Base-by-base conservation (phyloP, 352 stramenopile genomes). In the Pythium grandisporangium region DNA sequence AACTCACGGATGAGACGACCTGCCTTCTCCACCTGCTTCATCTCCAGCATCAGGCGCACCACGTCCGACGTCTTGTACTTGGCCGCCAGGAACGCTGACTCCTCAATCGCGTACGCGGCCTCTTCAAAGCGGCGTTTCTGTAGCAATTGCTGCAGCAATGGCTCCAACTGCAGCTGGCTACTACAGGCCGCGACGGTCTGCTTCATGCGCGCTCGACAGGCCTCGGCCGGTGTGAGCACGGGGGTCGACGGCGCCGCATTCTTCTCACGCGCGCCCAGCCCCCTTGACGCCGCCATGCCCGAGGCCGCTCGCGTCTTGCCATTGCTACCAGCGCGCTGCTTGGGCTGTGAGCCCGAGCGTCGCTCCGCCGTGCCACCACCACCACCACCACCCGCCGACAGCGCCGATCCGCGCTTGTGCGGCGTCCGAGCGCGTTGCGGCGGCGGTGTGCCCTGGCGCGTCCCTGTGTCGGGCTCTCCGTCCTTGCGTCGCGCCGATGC, bases 61-160 rank as follows among this genome's bases (percentile, higher is more conserved):
- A 91, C 75, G 40, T 93, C 80, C 11, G 77, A 59, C 20, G 63
- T 78, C 48, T 93, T 75, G 56, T 86, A 93, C 60, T 84, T 87
- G 27, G 58, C 43, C 17, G 53, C 55, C 12, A 92, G 40, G 26
- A 66, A 48, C 21, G 56, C 10, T 20, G 56, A 73, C 22, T 61
- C 63, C 4, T 61, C 63, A 49, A 93, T 90, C 40, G 86, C 47
- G 41, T 81, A 80, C 24, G 77, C 80, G 1, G 80, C 74, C 32
- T 90, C 73, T 8, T 63, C 45, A 38, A 77, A 90, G 16, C 59
- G 48, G 7, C 45, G 46, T 20, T 45, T 40, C 30, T 68, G 54
- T 14, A 93, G 42, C 2, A 86, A 42, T 37, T 67, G 30, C 45
- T 93, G 74, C 34, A 93, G 42, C 21, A 67, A 30, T 22, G 53